Percentiles rank a stretch among this genome's conserved stretches.
Conservation (phyloP, 495 filamentous ascomycete species). For the Lasiosphaeria hispida region DNA sequence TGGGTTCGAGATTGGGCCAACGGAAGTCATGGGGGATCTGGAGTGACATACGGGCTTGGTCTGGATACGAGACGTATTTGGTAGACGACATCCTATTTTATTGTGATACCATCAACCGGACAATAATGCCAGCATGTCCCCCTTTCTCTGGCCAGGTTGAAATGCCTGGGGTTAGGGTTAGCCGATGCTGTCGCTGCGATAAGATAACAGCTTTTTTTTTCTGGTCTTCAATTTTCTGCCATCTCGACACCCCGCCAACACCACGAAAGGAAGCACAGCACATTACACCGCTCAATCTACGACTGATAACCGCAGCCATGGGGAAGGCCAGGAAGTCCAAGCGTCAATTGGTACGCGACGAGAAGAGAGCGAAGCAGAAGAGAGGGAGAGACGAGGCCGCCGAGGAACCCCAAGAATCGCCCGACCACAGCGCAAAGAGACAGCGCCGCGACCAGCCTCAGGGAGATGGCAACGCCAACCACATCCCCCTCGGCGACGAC, state of each 20-base stretch:
- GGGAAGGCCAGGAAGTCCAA: constrained; percentile 41
- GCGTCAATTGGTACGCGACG: constrained; percentile 46
- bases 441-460: constrained; percentile 33
- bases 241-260: background rate
- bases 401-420: constrained; percentile 22
- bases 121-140: no score
- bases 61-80: no score
- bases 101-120: no score
- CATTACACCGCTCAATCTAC: background rate
- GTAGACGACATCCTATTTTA: no score
- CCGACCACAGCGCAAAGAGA: constrained; percentile 33
- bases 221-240: background rate
- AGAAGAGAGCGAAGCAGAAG: constrained; percentile 45
- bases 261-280: no score
- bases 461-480: constrained; percentile 20
- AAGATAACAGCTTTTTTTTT: constrained; percentile 26
- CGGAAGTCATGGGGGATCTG: no score
- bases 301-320: constrained; percentile 16
- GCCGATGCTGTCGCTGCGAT: background rate
- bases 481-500: constrained; percentile 30
- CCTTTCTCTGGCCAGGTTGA: background rate
- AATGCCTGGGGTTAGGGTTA: constrained; percentile 5
- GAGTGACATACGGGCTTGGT: no score
- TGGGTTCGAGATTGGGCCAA: no score
- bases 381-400: constrained; percentile 27